Evolutionary conservation across 805 yeast genomes (phyloP), one percentile per base, ranked within the genome.

Genomic region (Candida railenensis): DNA sequence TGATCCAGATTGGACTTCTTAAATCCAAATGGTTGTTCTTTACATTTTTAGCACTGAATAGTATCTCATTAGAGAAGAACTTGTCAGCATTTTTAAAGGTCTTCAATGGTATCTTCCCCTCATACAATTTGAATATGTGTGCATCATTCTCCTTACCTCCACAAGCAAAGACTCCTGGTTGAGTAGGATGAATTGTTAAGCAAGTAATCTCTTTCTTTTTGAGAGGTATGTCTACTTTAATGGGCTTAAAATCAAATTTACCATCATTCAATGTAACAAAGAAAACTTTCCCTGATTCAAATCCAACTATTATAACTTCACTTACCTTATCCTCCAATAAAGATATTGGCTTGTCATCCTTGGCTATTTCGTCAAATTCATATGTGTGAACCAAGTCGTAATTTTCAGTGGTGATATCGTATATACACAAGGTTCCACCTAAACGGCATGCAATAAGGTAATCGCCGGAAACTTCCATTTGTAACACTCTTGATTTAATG

Each of bases 131-230:
- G 40, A 78, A 61, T 18, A 84, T 65, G 43, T 78, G 78, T 3
- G 87, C 66, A 60, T 88, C 91, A 48, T 82, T 82, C 55, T 90
- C 95, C 58, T 88, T 81, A 22, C 98, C 99, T 32, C 97, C 97
- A 56, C 72, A 80, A 1, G 94, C 96, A 63, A 87, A 81, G 1
- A 82, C 62, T 19, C 80, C 78, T 5, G 62, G 61, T 18, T 70
- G 73, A 14, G 62, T 56, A 3, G 82, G 83, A 55, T 81, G 81
- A 28, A 66, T 61, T 11, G 64, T 61, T 57, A 77, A 78, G 33
- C 81, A 63, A 47, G 73, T 66, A 36, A 84, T 61, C 4, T 83
- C 80, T 2, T 76, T 81, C 36, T 64, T 67, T 30, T 54, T 49
- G 19, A 28, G n/a, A 14, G 62, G 59, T 7, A 83, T 53, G 21